Evolutionary conservation across 2,329 filamentous ascomycete genomes (phyloP).

Genomic region (Madurella fahalii): DNA sequence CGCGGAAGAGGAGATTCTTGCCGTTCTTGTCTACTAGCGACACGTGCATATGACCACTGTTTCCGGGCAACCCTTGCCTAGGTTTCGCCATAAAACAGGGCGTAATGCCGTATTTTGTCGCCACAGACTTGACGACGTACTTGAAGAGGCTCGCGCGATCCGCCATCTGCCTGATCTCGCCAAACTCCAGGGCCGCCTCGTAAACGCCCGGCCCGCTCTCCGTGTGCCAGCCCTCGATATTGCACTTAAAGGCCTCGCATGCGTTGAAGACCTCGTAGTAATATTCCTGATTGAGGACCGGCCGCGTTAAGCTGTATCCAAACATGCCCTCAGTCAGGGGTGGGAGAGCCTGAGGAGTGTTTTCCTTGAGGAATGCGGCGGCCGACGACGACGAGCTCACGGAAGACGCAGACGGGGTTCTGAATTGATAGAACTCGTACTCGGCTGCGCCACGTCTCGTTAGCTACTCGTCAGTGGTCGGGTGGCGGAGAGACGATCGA

Average conservation of each 20-base stretch:
- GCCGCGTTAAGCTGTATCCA: constrained; percentile 83
- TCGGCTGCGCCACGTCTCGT: constrained; percentile 56
- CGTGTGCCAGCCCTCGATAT: constrained; percentile 93
- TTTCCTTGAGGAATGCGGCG: constrained; percentile 67
- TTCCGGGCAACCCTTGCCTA: constrained; percentile 82
- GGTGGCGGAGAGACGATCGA: background rate
- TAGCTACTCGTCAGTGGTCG: background rate
- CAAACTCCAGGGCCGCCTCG: constrained; percentile 90
- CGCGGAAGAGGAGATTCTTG: constrained; percentile 78
- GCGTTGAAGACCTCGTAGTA: constrained; percentile 84
- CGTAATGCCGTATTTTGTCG: constrained; percentile 82
- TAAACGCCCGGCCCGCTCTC: constrained; percentile 92
- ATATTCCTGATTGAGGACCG: constrained; percentile 86
- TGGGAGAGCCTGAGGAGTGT: constrained; percentile 69
- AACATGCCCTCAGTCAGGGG: constrained; percentile 92
- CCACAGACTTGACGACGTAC: constrained; percentile 85
- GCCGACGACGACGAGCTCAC: constrained; percentile 64
- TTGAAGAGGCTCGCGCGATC: constrained; percentile 93
- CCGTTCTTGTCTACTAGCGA: constrained; percentile 78
- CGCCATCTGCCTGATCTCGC: constrained; percentile 82
- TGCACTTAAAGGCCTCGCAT: constrained; percentile 71
- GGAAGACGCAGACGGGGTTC: constrained; percentile 53
- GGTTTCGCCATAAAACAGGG: constrained; percentile 99
- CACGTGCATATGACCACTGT: constrained; percentile 93
- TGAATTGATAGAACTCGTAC: constrained; percentile 94